These are phyloP conservation scores for Cicer yamashitae DNA, from an alignment of 306 rosid genomes.

Conservation along the genomic window DNA sequence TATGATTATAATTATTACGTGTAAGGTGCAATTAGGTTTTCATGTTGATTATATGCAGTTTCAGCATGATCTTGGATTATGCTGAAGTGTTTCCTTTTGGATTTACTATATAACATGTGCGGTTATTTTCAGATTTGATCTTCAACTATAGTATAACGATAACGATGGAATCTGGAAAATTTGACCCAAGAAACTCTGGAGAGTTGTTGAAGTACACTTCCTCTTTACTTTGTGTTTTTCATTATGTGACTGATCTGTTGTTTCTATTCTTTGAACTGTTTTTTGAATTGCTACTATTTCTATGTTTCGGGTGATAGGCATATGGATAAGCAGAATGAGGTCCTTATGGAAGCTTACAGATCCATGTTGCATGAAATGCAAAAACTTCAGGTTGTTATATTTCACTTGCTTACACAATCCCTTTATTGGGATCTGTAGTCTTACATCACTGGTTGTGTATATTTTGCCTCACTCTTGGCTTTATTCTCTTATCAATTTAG, in stretches of 20 bases:
- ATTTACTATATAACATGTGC: not conserved
- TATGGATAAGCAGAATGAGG: slow-evolving; percentile 46
- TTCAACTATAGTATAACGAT: not conserved
- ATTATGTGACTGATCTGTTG: not conserved
- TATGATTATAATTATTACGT: not conserved
- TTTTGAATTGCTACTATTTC: not conserved
- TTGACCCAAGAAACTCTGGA: slow-evolving; percentile 25
- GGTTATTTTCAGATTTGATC: slow-evolving; percentile 14
- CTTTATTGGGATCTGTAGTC: not conserved
- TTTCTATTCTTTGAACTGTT: not conserved
- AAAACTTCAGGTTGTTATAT: slow-evolving; percentile 41
- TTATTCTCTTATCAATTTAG: slow-evolving; percentile 1
- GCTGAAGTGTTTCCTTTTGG: slow-evolving; percentile 8
- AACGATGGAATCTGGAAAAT: slow-evolving; percentile 35
- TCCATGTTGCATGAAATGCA: slow-evolving; percentile 40
- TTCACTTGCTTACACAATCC: not conserved
- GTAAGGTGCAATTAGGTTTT: not conserved
- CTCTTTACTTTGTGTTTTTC: not conserved
- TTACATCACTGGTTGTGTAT: not conserved
- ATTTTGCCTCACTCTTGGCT: not conserved
- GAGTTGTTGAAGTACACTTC: slow-evolving; percentile 42
- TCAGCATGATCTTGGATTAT: not conserved
- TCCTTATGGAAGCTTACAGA: slow-evolving; percentile 25
- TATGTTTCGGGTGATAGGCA: slow-evolving; percentile 40
- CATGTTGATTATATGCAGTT: not conserved